These are phyloP conservation scores for Kuraishia cidri DNA, from an alignment of 805 yeast genomes.

Conservation along the genomic window DNA sequence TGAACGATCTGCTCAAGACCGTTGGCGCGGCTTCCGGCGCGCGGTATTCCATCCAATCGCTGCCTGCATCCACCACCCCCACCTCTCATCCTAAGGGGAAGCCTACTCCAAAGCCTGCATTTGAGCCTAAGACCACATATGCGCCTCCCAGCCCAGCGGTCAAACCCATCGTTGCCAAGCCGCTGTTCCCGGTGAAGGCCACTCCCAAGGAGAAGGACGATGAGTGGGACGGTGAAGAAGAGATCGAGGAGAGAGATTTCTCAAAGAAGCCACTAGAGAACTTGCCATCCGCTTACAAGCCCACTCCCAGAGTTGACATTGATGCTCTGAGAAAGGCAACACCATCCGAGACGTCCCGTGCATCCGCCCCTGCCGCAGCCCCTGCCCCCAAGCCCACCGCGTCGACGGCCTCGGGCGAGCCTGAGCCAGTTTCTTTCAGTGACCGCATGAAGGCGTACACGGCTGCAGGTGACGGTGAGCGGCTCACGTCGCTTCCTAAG, in stretches of 20 bases:
- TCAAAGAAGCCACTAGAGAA: slow-evolving; percentile 37
- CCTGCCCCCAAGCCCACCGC: neutral
- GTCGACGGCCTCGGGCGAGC: neutral
- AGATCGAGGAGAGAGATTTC: slow-evolving; percentile 46
- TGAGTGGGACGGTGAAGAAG: slow-evolving; percentile 68
- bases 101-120: slow-evolving; percentile 27
- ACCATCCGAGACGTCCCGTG: slow-evolving; percentile 28
- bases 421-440: slow-evolving; percentile 5
- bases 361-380: slow-evolving; percentile 15
- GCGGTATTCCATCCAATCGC: slow-evolving; percentile 63
- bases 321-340: slow-evolving; percentile 40
- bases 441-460: neutral
- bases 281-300: slow-evolving; percentile 56
- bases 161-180: slow-evolving; percentile 19
- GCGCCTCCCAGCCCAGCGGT: slow-evolving; percentile 9
- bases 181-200: slow-evolving; percentile 7
- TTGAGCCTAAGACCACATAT: slow-evolving; percentile 23
- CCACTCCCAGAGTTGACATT: slow-evolving; percentile 56
- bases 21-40: slow-evolving; percentile 94
- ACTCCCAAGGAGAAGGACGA: slow-evolving; percentile 29
- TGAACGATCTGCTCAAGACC: slow-evolving; percentile 62
- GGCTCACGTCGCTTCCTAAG: slow-evolving; percentile 56
- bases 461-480: slow-evolving; percentile 24
- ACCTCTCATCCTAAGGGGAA: slow-evolving; percentile 17
- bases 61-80: slow-evolving; percentile 11